phyloP scores from a whole-genome alignment of 2,329 filamentous ascomycete genomes.

The Ascocoryne sarcoides region DNA sequence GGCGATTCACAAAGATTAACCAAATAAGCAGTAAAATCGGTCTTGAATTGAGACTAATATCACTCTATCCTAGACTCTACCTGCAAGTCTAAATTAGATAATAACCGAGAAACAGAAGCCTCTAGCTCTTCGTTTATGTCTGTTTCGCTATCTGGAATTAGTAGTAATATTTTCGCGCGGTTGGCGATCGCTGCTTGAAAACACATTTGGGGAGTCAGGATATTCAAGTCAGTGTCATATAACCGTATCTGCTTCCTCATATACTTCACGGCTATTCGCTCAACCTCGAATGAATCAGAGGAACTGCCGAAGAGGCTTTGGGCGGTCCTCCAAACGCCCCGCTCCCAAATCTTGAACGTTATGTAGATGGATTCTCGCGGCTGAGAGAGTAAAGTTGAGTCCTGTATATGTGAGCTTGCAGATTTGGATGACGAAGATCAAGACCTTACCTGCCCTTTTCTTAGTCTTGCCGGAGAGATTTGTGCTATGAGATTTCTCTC shows the following conservation, averaged over 20 bases:
- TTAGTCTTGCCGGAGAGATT: not conserved
- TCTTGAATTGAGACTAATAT: no score
- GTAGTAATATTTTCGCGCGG: no score
- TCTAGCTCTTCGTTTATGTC: no score
- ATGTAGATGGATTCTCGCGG: not conserved
- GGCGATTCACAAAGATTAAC: no score
- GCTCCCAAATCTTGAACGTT: constrained; percentile 6
- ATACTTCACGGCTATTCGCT: constrained; percentile 12
- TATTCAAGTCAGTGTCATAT: constrained; percentile 8
- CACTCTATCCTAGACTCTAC: no score
- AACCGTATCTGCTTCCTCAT: constrained; percentile 10
- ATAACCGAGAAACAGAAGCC: no score
- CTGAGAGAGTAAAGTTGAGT: not conserved
- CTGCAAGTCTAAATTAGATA: no score
- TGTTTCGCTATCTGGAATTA: no score
- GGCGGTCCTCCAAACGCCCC: constrained; percentile 8
- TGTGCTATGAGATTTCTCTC: not conserved
- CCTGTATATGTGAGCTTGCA: not conserved
- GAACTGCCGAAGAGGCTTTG: constrained; percentile 4
- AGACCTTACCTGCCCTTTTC: not conserved
- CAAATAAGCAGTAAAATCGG: no score
- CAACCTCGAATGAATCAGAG: constrained; percentile 8
- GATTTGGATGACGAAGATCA: not conserved
- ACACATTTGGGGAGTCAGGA: constrained; percentile 8
- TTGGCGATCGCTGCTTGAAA: no score